These are phyloP conservation scores for Yamadazyma membranifaciens DNA, from an alignment of 1,139 yeast species.

Conservation along the genomic window DNA sequence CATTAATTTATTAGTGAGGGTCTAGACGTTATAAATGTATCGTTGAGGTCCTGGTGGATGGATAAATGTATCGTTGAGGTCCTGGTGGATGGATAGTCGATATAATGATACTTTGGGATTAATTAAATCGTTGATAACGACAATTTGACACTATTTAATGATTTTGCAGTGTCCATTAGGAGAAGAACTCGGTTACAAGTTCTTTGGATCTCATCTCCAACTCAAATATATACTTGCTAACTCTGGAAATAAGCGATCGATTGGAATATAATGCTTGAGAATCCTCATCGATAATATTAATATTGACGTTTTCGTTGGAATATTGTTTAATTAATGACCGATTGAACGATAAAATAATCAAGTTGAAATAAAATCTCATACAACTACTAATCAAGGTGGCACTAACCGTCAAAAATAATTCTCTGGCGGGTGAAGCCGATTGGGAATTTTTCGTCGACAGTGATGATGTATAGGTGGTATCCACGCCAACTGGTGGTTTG, in stretches of 20 bases:
- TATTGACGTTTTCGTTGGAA: constrained; percentile 16
- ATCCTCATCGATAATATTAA: constrained; percentile 22
- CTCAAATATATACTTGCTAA: constrained; percentile 24
- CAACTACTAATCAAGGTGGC: constrained; percentile 54
- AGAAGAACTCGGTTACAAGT: constrained; percentile 23
- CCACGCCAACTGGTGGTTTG: background rate
- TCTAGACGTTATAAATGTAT: too few species aligned
- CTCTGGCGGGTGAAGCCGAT: constrained; percentile 70
- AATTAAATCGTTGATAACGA: too few species aligned
- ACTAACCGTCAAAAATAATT: constrained; percentile 63
- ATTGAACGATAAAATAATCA: constrained; percentile 63
- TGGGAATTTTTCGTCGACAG: constrained; percentile 32
- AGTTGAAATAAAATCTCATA: constrained; percentile 63
- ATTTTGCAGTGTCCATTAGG: too few species aligned
- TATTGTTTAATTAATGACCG: constrained; percentile 40
- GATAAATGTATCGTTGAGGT: too few species aligned
- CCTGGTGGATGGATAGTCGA: too few species aligned
- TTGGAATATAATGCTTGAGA: constrained; percentile 25
- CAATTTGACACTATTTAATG: too few species aligned
- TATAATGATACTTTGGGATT: too few species aligned
- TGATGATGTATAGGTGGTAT: background rate
- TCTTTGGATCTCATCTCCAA: constrained; percentile 34
- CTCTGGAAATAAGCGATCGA: constrained; percentile 21
- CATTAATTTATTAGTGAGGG: too few species aligned
- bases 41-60: too few species aligned